Base-by-base conservation (phyloP, 2,329 filamentous ascomycete species). In the Ophiostoma triangulosporum region DNA sequence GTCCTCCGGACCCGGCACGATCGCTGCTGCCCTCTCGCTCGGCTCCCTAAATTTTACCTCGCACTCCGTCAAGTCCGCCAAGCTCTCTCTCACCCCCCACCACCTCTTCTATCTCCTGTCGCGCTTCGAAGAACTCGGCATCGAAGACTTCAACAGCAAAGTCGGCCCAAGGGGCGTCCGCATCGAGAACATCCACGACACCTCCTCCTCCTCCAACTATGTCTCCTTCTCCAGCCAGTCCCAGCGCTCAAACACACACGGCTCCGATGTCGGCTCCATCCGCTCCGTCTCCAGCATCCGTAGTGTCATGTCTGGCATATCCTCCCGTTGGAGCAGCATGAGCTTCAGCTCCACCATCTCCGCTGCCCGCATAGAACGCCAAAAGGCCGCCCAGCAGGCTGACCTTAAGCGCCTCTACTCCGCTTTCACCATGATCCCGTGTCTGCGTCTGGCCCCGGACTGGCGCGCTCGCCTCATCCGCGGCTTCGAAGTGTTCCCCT, bases 271-370 rank as follows among this genome's bases (percentile, higher is more conserved):
- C 53, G 88, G 88, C 62, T 97, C 93, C 1, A 88, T 97, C 60
- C 89, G 90, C 63, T 97, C 93, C 6, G 89, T 96, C 40, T 95
- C 91, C 24, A 97, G 93, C 70, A 88, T 98, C 60, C 84, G 91
- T 65, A 97, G 91, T 67, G 90, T 95, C 63, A 91, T 97, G 86
- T 95, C 93, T 27, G 88, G 87, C 67, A 95, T 98, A 86, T 93
- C 89, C 55, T 83, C 87, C 14, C 72, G 97, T 46, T 97, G 90
- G 91, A 85, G 88, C 22, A 89, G 84, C 62, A 83, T 97, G 60
- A 86, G 90, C 24, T 78, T 96, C 27, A 83, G 83, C 56, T 83
- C 86, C 45, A 86, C 84, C 68, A 88, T 88, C 62, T 83, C 86
- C 40, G 80, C 81, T 50, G 84, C 88, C 59, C 87, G 90, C 65